Percentiles rank a stretch among this genome's conserved stretches.
Evolutionary conservation across 2,329 filamentous ascomycete species (phyloP).

Genomic region (Claviceps digitariae): DNA sequence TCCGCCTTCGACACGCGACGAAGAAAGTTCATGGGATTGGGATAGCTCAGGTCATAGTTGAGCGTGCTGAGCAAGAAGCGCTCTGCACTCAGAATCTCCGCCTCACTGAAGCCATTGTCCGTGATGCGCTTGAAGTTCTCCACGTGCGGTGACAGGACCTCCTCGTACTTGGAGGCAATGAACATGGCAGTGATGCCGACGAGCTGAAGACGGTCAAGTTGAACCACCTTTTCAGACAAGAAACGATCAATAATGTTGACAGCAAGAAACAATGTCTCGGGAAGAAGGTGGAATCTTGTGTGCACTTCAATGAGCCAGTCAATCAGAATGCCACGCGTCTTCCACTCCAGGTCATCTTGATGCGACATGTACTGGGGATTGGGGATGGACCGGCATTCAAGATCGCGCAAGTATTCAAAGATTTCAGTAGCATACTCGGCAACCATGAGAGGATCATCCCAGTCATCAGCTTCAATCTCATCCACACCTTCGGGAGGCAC

Average conservation of each 20-base stretch:
- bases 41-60: constrained; percentile 95
- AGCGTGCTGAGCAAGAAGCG: constrained; percentile 83
- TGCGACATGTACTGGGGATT: constrained; percentile 93
- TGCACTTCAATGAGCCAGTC: constrained; percentile 99
- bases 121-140: constrained; percentile 95
- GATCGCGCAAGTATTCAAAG: constrained; percentile 83
- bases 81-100: constrained; percentile 94
- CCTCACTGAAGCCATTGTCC: constrained; percentile 89
- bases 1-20: constrained; percentile 98
- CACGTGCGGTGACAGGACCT: constrained; percentile 92
- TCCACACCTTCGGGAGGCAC: background rate
- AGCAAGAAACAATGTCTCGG: constrained; percentile 89
- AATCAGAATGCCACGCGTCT: constrained; percentile 91
- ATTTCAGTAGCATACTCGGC: constrained; percentile 96
- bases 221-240: constrained; percentile 86
- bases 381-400: constrained; percentile 66
- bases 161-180: constrained; percentile 97
- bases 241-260: constrained; percentile 99
- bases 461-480: constrained; percentile 64
- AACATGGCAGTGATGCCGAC: constrained; percentile 99
- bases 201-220: constrained; percentile 88
- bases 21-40: constrained; percentile 99
- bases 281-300: constrained; percentile 87
- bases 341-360: constrained; percentile 94
- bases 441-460: constrained; percentile 93